phyloP scores from a whole-genome alignment of 768 basidiomycete species.

The Porpolomopsis calyptriformis region DNA sequence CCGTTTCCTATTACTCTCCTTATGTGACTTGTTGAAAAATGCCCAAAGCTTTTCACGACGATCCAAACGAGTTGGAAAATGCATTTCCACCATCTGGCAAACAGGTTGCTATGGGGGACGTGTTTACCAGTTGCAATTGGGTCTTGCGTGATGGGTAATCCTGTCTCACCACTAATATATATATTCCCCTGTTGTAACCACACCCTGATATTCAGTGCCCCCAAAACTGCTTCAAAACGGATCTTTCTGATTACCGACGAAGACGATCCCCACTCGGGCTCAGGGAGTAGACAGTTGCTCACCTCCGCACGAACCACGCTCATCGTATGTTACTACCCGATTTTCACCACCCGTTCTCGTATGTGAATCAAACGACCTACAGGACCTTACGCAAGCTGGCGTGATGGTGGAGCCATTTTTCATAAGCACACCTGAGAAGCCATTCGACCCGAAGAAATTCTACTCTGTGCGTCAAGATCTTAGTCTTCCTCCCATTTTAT shows the following conservation, averaged over 20 bases:
- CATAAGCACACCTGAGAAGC: constrained; percentile 55
- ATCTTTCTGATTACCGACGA: constrained; percentile 91
- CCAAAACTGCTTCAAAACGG: constrained; percentile 84
- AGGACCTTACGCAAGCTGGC: constrained; percentile 79
- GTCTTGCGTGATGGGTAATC: constrained; percentile 78
- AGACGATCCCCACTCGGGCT: constrained; percentile 59
- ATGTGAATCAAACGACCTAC: constrained; percentile 7
- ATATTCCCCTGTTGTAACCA: neutral
- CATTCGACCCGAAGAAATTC: constrained; percentile 66
- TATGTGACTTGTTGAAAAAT: neutral
- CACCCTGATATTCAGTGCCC: constrained; percentile 39
- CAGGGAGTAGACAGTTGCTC: constrained; percentile 46
- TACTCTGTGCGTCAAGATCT: constrained; percentile 48
- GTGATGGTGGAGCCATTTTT: constrained; percentile 83
- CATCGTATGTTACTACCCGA: constrained; percentile 32
- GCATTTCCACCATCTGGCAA: constrained; percentile 57
- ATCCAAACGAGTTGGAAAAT: constrained; percentile 44
- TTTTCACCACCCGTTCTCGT: neutral
- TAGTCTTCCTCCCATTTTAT: neutral
- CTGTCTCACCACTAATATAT: neutral
- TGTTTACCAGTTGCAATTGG: constrained; percentile 86
- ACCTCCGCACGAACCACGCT: constrained; percentile 66
- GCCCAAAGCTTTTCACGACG: constrained; percentile 49
- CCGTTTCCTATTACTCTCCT: neutral
- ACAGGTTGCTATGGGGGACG: constrained; percentile 73